These are phyloP conservation scores for Entophlyctis helioformis DNA, from an alignment of 192 early-diverging fungal genomes.

Conservation along the genomic window DNA sequence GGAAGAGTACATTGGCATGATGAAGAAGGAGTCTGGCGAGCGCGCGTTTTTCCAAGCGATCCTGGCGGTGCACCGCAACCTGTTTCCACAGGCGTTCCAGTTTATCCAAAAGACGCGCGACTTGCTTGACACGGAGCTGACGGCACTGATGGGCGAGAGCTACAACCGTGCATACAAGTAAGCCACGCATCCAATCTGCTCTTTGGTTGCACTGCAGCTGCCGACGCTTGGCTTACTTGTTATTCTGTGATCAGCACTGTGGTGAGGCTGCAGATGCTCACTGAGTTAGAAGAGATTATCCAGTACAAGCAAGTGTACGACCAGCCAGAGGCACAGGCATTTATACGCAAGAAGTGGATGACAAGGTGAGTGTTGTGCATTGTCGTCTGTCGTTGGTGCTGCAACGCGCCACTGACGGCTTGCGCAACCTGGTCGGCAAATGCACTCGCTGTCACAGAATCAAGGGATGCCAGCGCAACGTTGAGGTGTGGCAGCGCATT, in stretches of 20 bases:
- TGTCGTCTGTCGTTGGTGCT: background rate
- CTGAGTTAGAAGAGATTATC: conserved; percentile 77
- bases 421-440: too few species aligned
- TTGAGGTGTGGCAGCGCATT: conserved; percentile 78
- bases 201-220: too few species aligned
- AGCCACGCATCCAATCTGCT: background rate
- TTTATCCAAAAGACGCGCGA: conserved; percentile 62
- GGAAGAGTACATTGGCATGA: conserved; percentile 62
- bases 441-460: conserved; percentile 12
- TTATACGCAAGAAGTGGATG: conserved; percentile 65
- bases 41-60: conserved; percentile 65
- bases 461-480: conserved; percentile 58
- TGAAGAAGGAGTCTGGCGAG: conserved; percentile 52
- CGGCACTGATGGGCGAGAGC: conserved; percentile 66
- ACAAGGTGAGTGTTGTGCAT: conserved; percentile 1
- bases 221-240: too few species aligned
- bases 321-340: conserved; percentile 49
- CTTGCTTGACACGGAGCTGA: conserved; percentile 58
- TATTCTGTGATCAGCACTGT: conserved; percentile 1
- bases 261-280: conserved; percentile 62
- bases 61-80: conserved; percentile 55
- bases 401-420: background rate
- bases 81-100: conserved; percentile 46
- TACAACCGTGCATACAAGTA: conserved; percentile 65
- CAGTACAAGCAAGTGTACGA: conserved; percentile 63